Conservation (phyloP, 2,329 filamentous ascomycete species). For the Aspergillus quadricinctus region DNA sequence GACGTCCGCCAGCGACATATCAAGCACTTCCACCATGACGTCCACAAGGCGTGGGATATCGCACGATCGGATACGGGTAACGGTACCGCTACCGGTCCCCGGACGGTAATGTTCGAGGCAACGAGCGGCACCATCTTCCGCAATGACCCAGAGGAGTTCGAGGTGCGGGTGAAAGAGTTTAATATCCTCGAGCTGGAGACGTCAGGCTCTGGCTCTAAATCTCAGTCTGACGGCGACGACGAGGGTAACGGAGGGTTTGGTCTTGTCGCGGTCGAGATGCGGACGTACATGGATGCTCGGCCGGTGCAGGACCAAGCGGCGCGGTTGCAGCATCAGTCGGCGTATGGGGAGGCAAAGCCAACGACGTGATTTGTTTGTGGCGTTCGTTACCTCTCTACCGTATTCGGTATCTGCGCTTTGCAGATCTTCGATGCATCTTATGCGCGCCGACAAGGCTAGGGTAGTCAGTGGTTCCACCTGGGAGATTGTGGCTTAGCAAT, state of each 20-base stretch:
- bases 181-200: conserved; percentile 15
- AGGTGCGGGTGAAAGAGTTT: conserved; percentile 15
- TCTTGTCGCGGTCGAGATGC: conserved; percentile 15
- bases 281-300: conserved; percentile 16
- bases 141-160: conserved; percentile 19
- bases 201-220: too few relatives aligned
- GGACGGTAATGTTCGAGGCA: conserved; percentile 21
- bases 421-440: too few relatives aligned
- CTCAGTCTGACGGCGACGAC: not conserved
- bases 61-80: not conserved
- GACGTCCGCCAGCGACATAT: conserved; percentile 16
- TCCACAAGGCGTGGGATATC: conserved; percentile 20
- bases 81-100: not conserved
- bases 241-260: conserved; percentile 4
- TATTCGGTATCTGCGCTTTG: too few relatives aligned
- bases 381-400: not conserved
- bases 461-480: too few relatives aligned
- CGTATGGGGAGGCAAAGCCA: not conserved
- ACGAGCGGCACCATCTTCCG: conserved; percentile 15
- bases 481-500: too few relatives aligned
- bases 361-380: not conserved
- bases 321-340: conserved; percentile 1
- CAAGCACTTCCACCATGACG: conserved; percentile 11
- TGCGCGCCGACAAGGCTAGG: too few relatives aligned
- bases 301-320: conserved; percentile 16